These are phyloP conservation scores for Bruguiera sexangula DNA, from an alignment of 345 rosid genomes.

Conservation along the genomic window DNA sequence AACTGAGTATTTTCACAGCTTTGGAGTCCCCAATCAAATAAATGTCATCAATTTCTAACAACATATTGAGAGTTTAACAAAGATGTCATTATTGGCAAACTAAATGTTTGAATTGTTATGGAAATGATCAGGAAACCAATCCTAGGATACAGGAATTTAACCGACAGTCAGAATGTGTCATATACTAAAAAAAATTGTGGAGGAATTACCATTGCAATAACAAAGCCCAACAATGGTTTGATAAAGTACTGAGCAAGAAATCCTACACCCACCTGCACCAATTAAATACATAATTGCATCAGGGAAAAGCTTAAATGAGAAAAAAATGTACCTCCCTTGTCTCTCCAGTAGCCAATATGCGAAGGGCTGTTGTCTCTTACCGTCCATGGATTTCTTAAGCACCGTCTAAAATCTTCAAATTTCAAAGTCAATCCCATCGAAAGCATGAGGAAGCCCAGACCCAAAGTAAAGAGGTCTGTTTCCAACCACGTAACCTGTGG, in stretches of 20 bases:
- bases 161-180: no score
- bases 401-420: slow-evolving; percentile 85
- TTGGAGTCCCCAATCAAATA: neutral
- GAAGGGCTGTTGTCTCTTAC: slow-evolving; percentile 41
- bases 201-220: slow-evolving; percentile 65
- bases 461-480: slow-evolving; percentile 85
- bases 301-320: neutral
- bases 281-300: slow-evolving; percentile 16
- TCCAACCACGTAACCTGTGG: slow-evolving; percentile 90
- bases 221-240: slow-evolving; percentile 86
- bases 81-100: neutral
- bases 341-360: neutral
- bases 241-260: slow-evolving; percentile 86
- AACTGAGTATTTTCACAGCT: neutral
- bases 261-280: slow-evolving; percentile 93
- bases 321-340: neutral
- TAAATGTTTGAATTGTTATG: no score
- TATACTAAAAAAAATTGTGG: slow-evolving; percentile 2
- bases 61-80: neutral
- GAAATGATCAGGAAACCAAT: no score
- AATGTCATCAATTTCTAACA: neutral
- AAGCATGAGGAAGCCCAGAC: slow-evolving; percentile 96
- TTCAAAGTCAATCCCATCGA: slow-evolving; percentile 97
- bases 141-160: no score
- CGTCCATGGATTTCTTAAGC: slow-evolving; percentile 97